Conservation (phyloP, 768 basidiomycete genomes). For the Tubosaeta sp. region DNA sequence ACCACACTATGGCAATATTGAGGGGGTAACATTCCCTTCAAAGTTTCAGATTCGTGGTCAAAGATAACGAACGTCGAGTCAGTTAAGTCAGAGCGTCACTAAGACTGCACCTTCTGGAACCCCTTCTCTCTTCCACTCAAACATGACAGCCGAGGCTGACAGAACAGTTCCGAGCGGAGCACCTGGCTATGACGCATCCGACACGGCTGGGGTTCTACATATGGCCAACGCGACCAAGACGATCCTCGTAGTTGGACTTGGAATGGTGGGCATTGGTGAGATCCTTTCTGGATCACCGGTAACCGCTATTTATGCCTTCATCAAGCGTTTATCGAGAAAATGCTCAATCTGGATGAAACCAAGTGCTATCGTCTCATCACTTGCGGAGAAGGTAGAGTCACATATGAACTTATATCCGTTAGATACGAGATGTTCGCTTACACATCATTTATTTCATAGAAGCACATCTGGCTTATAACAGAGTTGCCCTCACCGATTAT, state of each 20-base stretch:
- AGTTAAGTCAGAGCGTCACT: not conserved
- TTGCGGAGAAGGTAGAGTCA: conserved; percentile 50
- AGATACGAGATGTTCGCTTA: conserved; percentile 13
- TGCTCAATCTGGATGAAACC: conserved; percentile 51
- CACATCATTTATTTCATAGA: conserved; percentile 25
- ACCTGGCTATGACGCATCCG: not conserved
- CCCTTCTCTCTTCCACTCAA: not conserved
- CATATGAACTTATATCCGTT: conserved; percentile 24
- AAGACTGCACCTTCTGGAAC: not conserved
- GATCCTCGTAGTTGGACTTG: not conserved
- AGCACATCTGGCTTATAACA: conserved; percentile 50
- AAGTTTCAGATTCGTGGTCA: not conserved
- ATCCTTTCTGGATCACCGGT: not conserved
- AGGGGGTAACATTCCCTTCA: not conserved
- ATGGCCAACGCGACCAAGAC: not conserved
- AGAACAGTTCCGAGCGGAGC: not conserved
- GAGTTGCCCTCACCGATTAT: conserved; percentile 51
- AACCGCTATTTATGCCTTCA: not conserved
- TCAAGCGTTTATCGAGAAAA: conserved; percentile 63
- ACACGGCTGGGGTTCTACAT: not conserved
- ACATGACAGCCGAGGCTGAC: not conserved
- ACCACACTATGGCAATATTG: not conserved
- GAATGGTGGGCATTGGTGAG: conserved; percentile 2
- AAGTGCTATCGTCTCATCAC: conserved; percentile 51
- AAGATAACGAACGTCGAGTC: not conserved